Base-by-base conservation (phyloP, 106 monocot species). In the Allium fistulosum region DNA sequence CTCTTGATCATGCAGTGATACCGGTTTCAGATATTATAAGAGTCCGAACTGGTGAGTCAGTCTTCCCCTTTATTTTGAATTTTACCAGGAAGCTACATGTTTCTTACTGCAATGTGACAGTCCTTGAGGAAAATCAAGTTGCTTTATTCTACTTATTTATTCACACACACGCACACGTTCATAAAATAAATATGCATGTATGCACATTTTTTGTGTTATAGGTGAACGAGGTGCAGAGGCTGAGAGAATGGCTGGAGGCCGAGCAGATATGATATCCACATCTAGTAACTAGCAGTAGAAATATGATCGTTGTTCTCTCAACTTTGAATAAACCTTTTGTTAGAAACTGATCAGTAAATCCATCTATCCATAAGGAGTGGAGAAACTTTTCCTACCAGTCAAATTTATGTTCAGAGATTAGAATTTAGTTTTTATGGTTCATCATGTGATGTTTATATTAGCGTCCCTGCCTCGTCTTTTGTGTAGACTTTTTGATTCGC, bases 21-120 rank as follows among this genome's bases (percentile, higher is more conserved):
- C 92, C 92, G 11, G 85, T 92, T 72, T 78, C 88, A 58, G 85
- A 92, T 75, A 48, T 92, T 51, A 80, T 88, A 17, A 80, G 92
- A 85, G 78, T 92, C 63, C 82, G 92, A 17, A 92, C 92, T 58
- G 92, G 92, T 82, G 66, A 69, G 75, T 62, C 28, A 6, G 45
- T 2, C 37, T 62, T 64, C 45, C 7, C 49, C 9, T 45, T 69
- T 4, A 69, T 57, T 46, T 13, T 53, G 15, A 6, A 57, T 46
- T 10, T 3, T 26, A 8, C n/a, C 17, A 69, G 8, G 6, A 67
- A 26, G 17, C 14, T 12, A 45, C 53, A 26, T 9, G 4, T 48
- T 9, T 49, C 10, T 67, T 17, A 22, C 17, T 51, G 22, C 4
- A 4, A 26, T 10, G 15, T n/a, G 17, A 12, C 26, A 47, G 45